phyloP scores from a whole-genome alignment of 2,329 filamentous ascomycete species.

The Fusarium camptoceras region DNA sequence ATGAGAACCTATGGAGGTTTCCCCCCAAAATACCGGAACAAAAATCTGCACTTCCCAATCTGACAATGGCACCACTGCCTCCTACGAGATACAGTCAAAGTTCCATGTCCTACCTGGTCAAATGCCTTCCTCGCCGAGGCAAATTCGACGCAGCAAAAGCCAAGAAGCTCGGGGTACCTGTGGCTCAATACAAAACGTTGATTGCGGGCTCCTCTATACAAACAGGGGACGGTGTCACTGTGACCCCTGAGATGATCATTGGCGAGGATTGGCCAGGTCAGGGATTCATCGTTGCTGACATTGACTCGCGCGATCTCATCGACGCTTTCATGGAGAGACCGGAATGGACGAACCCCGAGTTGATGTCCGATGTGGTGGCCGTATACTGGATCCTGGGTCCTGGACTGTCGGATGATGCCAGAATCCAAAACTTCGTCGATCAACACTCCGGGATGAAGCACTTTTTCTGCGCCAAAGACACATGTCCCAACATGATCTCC shows the following conservation, averaged over 20 bases:
- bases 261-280: conserved; percentile 73
- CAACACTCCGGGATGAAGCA: conserved; percentile 74
- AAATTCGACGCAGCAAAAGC: conserved; percentile 80
- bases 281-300: conserved; percentile 83
- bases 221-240: conserved; percentile 71
- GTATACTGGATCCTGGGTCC: conserved; percentile 87
- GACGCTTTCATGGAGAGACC: conserved; percentile 74
- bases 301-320: conserved; percentile 78
- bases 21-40: conserved; percentile 24
- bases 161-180: conserved; percentile 70
- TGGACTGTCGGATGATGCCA: conserved; percentile 71
- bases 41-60: conserved; percentile 15
- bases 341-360: conserved; percentile 74
- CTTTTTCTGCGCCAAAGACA: conserved; percentile 79
- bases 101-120: conserved; percentile 88
- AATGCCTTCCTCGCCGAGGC: conserved; percentile 79
- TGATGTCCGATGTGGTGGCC: conserved; percentile 75
- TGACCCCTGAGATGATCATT: conserved; percentile 91
- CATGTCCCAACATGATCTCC: conserved; percentile 79
- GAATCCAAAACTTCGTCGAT: conserved; percentile 76
- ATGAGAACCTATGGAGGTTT: conserved; percentile 48
- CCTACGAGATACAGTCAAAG: conserved; percentile 72
- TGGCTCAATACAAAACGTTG: conserved; percentile 68
- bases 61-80: conserved; percentile 67
- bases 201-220: conserved; percentile 72